Base-by-base conservation (phyloP, 768 basidiomycete species). In the Rhodosporidiobolus sp. region DNA sequence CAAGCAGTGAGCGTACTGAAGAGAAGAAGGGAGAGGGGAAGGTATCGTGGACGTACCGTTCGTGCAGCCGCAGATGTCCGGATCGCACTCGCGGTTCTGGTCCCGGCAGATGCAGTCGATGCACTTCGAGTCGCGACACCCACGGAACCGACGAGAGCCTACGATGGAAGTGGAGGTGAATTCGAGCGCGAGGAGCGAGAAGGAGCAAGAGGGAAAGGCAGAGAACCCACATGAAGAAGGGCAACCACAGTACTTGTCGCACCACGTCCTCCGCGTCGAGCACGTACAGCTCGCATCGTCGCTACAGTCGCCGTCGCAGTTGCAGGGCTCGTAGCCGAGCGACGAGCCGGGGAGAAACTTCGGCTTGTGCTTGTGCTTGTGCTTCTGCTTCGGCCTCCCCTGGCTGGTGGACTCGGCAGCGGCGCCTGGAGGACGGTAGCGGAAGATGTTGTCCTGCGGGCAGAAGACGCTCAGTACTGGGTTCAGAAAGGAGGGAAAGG, bases 201-300 rank as follows among this genome's bases (percentile, higher is more conserved):
- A 12, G n/a, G 16, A 2, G 24, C 28, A 16, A 1, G 22, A 8
- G 20, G 45, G 46, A 10, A 32, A 55, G 53, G 53, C 8, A 8
- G 30, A 17, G 30, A 14, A 53, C 62, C 50, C 49, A 63, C 62
- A 63, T 14, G 22, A 26, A 0, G 34, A 8, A 24, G 62, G 35
- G 35, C 62, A 63, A 24, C 10, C 16, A 50, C 62, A 63, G 50
- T 22, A 63, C 1, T 32, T 11, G 62, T 63, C 62, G 62, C 62
- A 63, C 50, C n/a, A 63, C 14, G 45, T 48, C 10, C 38, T 43
- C 38, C 38, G 7, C 38, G 17, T 14, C 26, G 14, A 7, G 6
- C 2, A 5, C 28, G 16, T 26, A 22, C 59, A 60, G 8, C 0
- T 1, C 45, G 28, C 45, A 19, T 48, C 28, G 45, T 9, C 46